Evolutionary conservation across 768 basidiomycete genomes (phyloP).

Genomic region (Lactarius quietus): DNA sequence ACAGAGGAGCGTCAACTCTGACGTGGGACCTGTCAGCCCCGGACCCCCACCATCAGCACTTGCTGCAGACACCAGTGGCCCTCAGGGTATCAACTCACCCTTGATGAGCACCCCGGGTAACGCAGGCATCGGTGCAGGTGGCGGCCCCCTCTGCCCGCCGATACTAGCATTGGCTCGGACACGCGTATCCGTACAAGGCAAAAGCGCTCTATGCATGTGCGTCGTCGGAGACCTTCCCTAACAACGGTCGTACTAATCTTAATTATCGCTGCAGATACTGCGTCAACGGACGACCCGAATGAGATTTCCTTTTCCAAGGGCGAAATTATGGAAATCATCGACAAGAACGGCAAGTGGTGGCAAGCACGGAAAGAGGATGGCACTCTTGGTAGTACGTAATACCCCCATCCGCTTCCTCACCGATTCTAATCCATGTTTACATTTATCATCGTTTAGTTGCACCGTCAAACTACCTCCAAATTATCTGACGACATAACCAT

Average conservation of each 20-base stretch:
- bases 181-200: slow-evolving; percentile 62
- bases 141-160: slow-evolving; percentile 31
- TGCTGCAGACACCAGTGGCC: slow-evolving; percentile 42
- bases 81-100: slow-evolving; percentile 53
- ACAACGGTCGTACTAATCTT: neutral
- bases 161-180: slow-evolving; percentile 34
- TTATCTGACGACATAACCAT: slow-evolving; percentile 39
- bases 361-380: slow-evolving; percentile 81
- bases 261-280: slow-evolving; percentile 58
- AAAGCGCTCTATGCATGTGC: slow-evolving; percentile 88
- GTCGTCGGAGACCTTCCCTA: slow-evolving; percentile 7
- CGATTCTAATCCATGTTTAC: neutral
- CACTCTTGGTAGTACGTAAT: slow-evolving; percentile 65
- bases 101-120: slow-evolving; percentile 57
- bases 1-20: slow-evolving; percentile 18
- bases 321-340: slow-evolving; percentile 87
- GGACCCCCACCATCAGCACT: slow-evolving; percentile 37
- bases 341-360: slow-evolving; percentile 95
- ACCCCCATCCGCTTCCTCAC: slow-evolving; percentile 10
- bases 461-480: slow-evolving; percentile 82
- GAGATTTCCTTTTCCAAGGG: slow-evolving; percentile 94
- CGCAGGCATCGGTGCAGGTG: slow-evolving; percentile 58
- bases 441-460: slow-evolving; percentile 48
- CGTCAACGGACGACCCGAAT: slow-evolving; percentile 92
- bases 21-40: slow-evolving; percentile 14